A percentile compares a stretch with the other conserved stretches of the same genome.
These are phyloP conservation scores for Rhodocollybia butyracea DNA, from an alignment of 768 basidiomycete species.

Conservation along the genomic window DNA sequence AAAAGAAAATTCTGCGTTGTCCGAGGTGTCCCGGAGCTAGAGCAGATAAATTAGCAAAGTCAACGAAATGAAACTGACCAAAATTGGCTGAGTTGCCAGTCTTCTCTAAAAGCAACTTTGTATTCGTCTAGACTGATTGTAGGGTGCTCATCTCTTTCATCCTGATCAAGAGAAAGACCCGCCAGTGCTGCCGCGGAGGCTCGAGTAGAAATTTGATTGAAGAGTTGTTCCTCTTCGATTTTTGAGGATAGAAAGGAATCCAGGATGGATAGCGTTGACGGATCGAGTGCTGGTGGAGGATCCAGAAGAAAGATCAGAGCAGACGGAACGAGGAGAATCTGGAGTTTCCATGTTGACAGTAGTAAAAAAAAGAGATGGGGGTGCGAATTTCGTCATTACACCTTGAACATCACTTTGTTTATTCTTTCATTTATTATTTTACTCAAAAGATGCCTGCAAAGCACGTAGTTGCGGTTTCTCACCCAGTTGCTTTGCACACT, in stretches of 20 bases:
- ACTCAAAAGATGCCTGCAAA: slow-evolving; percentile 25
- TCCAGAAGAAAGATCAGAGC: slow-evolving; percentile 19
- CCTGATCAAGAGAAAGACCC: slow-evolving; percentile 24
- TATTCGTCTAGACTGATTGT: slow-evolving; percentile 45
- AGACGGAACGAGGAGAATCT: background rate
- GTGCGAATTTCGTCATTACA: background rate
- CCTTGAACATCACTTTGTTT: background rate
- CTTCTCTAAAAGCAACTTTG: slow-evolving; percentile 39
- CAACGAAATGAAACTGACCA: slow-evolving; percentile 32
- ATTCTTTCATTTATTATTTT: background rate
- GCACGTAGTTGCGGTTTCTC: slow-evolving; percentile 20
- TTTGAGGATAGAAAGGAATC: slow-evolving; percentile 36
- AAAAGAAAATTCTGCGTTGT: background rate
- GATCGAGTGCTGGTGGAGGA: slow-evolving; percentile 35
- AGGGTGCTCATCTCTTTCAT: slow-evolving; percentile 22
- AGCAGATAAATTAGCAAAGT: background rate
- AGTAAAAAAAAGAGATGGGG: background rate
- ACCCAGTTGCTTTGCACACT: background rate
- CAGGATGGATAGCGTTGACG: slow-evolving; percentile 36
- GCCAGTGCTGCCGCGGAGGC: slow-evolving; percentile 29
- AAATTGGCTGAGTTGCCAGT: slow-evolving; percentile 51
- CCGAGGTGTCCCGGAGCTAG: background rate
- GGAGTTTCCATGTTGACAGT: background rate
- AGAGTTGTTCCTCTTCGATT: slow-evolving; percentile 40
- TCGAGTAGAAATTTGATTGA: slow-evolving; percentile 35